Percentiles rank a stretch among this genome's conserved stretches.
phyloP scores from a whole-genome alignment of 169 alveolate genomes.

The Blepharisma undulans region DNA sequence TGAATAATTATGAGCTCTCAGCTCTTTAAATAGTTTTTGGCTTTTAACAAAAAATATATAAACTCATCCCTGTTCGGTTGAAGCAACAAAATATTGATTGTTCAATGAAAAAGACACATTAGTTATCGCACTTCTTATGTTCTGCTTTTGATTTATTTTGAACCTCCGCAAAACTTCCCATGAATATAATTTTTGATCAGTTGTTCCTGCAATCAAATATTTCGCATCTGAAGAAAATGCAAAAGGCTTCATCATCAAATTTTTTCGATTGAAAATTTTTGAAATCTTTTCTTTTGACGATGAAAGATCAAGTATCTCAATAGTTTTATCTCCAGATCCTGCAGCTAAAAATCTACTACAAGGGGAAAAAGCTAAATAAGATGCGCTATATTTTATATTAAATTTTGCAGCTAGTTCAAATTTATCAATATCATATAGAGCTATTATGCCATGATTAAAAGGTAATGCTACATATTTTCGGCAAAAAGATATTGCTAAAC shows the following conservation, averaged over 20 bases:
- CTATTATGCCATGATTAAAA: neutral
- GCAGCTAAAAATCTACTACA: neutral
- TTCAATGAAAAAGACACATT: neutral
- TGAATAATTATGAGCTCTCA: neutral
- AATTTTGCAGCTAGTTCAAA: neutral
- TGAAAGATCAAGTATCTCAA: neutral
- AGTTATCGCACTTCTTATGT: neutral
- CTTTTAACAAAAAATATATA: too few species aligned
- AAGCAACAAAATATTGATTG: neutral
- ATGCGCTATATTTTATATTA: neutral
- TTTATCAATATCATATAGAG: neutral
- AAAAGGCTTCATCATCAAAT: neutral
- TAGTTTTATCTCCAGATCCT: neutral
- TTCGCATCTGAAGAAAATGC: neutral
- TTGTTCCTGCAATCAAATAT: neutral
- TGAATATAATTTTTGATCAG: neutral
- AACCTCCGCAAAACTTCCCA: neutral
- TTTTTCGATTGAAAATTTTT: neutral
- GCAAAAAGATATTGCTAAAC: neutral
- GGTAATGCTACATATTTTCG: neutral
- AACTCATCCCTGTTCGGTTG: neutral
- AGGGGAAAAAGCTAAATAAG: neutral
- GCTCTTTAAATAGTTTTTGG: neutral
- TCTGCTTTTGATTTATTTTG: neutral
- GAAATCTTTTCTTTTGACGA: neutral